These are phyloP conservation scores for Fagus sylvatica DNA, from an alignment of 306 rosid species.

Conservation along the genomic window DNA sequence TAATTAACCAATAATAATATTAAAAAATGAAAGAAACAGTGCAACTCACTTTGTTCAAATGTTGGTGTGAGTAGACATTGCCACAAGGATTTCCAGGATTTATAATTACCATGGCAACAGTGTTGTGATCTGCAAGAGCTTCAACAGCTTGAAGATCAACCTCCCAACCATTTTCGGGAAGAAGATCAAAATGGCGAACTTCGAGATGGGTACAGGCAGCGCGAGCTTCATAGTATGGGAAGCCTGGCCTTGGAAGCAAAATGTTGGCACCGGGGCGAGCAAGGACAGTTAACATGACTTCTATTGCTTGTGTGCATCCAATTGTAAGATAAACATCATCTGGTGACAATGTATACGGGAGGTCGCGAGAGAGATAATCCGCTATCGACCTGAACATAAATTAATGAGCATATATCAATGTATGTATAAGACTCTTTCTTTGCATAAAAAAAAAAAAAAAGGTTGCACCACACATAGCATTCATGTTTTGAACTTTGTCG, in stretches of 20 bases:
- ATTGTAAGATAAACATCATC: constrained; percentile 30
- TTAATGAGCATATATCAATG: too few species aligned
- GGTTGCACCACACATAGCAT: too few species aligned
- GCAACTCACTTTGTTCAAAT: constrained; percentile 30
- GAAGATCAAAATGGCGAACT: constrained; percentile 30
- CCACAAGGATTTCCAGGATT: constrained; percentile 45
- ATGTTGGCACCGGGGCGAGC: constrained; percentile 32
- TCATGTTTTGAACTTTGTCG: too few species aligned
- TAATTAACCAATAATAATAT: background rate
- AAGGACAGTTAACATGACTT: constrained; percentile 13
- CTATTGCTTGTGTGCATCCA: constrained; percentile 40
- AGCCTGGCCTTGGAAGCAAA: constrained; percentile 37
- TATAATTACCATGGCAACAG: constrained; percentile 34
- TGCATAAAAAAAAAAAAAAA: too few species aligned
- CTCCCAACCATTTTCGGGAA: constrained; percentile 36
- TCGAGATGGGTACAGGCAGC: constrained; percentile 23
- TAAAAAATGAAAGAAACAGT: background rate
- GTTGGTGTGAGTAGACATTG: constrained; percentile 29
- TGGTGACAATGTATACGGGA: constrained; percentile 22
- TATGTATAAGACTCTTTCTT: too few species aligned
- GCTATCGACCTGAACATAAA: constrained; percentile 48
- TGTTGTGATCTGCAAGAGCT: constrained; percentile 31
- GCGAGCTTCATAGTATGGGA: constrained; percentile 12
- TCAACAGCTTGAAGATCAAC: constrained; percentile 33
- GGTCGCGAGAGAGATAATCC: constrained; percentile 34